These are phyloP conservation scores for Podospora fimiseda DNA, from an alignment of 495 filamentous ascomycete genomes.

Conservation along the genomic window DNA sequence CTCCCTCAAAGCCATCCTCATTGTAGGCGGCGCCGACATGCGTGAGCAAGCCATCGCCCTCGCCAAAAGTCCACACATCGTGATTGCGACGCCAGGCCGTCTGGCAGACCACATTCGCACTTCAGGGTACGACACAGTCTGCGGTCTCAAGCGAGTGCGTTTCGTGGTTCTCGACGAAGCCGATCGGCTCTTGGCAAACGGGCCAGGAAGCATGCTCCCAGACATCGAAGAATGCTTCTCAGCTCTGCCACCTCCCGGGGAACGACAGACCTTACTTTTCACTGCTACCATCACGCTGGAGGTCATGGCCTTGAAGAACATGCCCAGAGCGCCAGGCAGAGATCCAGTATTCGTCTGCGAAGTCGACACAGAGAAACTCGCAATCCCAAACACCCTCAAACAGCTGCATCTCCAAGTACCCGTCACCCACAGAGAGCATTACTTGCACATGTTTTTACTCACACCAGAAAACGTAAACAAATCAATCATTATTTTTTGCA, in stretches of 20 bases:
- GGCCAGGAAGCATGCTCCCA: slow-evolving; percentile 75
- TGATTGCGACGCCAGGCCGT: slow-evolving; percentile 91
- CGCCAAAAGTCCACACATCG: slow-evolving; percentile 73
- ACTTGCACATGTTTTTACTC: slow-evolving; percentile 80
- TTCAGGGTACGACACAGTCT: slow-evolving; percentile 83
- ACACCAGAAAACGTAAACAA: slow-evolving; percentile 69
- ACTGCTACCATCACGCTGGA: slow-evolving; percentile 95
- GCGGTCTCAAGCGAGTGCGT: slow-evolving; percentile 65
- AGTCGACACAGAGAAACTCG: slow-evolving; percentile 65
- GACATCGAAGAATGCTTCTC: slow-evolving; percentile 85
- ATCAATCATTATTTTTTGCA: slow-evolving; percentile 88
- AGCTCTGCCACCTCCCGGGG: slow-evolving; percentile 60
- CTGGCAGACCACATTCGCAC: slow-evolving; percentile 89
- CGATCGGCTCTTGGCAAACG: slow-evolving; percentile 70
- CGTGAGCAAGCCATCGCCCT: slow-evolving; percentile 78
- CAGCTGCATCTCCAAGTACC: slow-evolving; percentile 85
- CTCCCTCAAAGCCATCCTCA: slow-evolving; percentile 72
- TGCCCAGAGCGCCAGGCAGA: slow-evolving; percentile 58
- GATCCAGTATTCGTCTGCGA: slow-evolving; percentile 84
- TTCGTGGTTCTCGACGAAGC: slow-evolving; percentile 96
- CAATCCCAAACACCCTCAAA: slow-evolving; percentile 70
- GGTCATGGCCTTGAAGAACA: slow-evolving; percentile 71
- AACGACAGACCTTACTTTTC: slow-evolving; percentile 90
- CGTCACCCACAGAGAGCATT: slow-evolving; percentile 85
- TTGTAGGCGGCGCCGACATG: slow-evolving; percentile 93